Base-by-base conservation (phyloP, 176 grass and related monocot genomes). In the Musa acuminata region DNA sequence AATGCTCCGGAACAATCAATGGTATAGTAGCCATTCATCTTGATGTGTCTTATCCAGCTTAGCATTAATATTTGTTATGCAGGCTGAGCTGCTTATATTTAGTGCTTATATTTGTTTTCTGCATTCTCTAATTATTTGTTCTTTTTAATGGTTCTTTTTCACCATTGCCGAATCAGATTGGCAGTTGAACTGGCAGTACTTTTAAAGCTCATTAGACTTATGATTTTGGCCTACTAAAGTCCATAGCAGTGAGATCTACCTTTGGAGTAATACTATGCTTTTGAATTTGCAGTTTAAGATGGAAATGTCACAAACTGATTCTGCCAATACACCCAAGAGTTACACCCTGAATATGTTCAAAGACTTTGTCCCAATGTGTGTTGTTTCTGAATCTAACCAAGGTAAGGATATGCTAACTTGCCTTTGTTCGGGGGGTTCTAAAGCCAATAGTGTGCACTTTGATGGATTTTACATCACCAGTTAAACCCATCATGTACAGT, bases 321-420 rank as follows among this genome's bases (percentile, higher is more conserved):
- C 85, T 60, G 89, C 83, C 21, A 85, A 92, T 82, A 86, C 83
- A 65, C 89, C 93, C 64, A 96, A 88, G 81, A 92, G 93, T 77
- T 96, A 96, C 81, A 90, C 85, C 78, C 75, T 92, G 62, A 96
- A 96, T 74, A 92, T 92, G 87, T 96, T 86, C 85, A 86, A 96
- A 79, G 89, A 96, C 81, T 92, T 96, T 14, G 89, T 96, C 49
- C 92, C 92, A 26, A 89, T 96, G 87, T 90, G 73, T 86, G 71
- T 90, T 51, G 82, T 96, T 54, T 96, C 93, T 13, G 87, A 96
- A 74, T 87, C 87, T 84, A 86, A 83, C 81, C 93, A 92, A 84
- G 87, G 93, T 92, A 72, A 13, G 69, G 52, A 76, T 43, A 57
- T 69, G 7, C 69, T 73, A 79, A 13, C 2, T 29, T 24, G 22